A percentile compares a stretch with the other conserved stretches of the same genome.
phyloP scores from a whole-genome alignment of 176 grass and related monocot species.

The Tuctoria greenei region DNA sequence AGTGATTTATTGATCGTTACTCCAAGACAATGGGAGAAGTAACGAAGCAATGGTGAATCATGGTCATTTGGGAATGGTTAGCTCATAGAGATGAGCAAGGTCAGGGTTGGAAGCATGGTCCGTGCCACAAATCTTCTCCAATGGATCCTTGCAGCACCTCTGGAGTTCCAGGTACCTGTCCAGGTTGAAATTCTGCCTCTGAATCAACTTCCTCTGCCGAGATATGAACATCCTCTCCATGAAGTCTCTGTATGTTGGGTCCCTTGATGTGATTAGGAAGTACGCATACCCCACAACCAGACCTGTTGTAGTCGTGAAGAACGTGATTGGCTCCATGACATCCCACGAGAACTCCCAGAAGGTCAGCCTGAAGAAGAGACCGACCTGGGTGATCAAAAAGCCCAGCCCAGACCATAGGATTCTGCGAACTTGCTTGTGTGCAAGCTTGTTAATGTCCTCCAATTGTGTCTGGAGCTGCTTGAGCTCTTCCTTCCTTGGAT shows the following conservation, averaged over 20 bases:
- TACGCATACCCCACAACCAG: conserved; percentile 79
- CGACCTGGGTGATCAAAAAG: conserved; percentile 68
- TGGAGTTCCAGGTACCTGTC: conserved; percentile 81
- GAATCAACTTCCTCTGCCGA: conserved; percentile 72
- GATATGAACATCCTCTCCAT: conserved; percentile 85
- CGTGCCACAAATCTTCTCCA: conserved; percentile 53
- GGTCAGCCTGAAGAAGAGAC: conserved; percentile 90
- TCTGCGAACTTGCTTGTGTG: conserved; percentile 86
- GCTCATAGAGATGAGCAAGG: conserved; percentile 51
- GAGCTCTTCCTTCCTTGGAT: conserved; percentile 85
- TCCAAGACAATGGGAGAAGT: conserved; percentile 21
- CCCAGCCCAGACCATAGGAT: conserved; percentile 88
- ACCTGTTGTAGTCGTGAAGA: conserved; percentile 76
- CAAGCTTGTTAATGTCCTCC: conserved; percentile 76
- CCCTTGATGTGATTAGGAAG: conserved; percentile 93
- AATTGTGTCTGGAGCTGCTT: conserved; percentile 65
- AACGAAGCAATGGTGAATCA: conserved; percentile 35
- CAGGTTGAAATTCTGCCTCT: conserved; percentile 69
- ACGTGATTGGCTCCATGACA: conserved; percentile 97
- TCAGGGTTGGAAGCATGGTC: conserved; percentile 34
- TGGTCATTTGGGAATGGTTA: conserved; percentile 63
- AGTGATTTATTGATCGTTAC: conserved; percentile 25
- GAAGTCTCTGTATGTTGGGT: conserved; percentile 90
- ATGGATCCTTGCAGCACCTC: conserved; percentile 74
- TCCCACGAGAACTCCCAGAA: conserved; percentile 99